A percentile compares a stretch with the other conserved stretches of the same genome.
These are phyloP conservation scores for Macroventuria anomochaeta DNA, from an alignment of 2,329 filamentous ascomycete species.

Conservation along the genomic window DNA sequence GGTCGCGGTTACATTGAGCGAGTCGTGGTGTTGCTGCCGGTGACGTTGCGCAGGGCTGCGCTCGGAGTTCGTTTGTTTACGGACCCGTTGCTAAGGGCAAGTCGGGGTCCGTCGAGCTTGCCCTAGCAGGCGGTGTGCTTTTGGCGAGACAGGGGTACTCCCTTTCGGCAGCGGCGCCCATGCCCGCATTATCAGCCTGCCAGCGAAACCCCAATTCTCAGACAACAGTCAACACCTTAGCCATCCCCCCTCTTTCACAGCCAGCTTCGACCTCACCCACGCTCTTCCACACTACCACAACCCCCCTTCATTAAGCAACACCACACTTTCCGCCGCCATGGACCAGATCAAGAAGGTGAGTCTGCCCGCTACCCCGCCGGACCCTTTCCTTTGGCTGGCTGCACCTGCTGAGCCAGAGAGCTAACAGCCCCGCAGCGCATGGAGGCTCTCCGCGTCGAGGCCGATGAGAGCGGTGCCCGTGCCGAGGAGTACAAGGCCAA, in stretches of 20 bases:
- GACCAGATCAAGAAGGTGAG: constrained; percentile 90
- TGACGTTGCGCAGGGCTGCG: constrained; percentile 15
- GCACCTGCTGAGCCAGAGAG: not conserved
- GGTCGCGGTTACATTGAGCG: constrained; percentile 42
- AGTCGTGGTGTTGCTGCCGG: constrained; percentile 23
- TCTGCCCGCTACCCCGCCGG: constrained; percentile 50
- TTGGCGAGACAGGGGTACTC: constrained; percentile 24
- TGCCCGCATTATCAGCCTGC: constrained; percentile 40
- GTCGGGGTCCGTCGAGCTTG: constrained; percentile 2
- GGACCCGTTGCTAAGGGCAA: constrained; percentile 35
- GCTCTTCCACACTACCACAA: constrained; percentile 2
- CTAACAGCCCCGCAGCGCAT: constrained; percentile 72
- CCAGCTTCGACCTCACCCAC: constrained; percentile 14
- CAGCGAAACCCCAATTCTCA: constrained; percentile 24
- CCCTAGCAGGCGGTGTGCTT: constrained; percentile 13
- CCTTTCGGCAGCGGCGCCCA: constrained; percentile 28
- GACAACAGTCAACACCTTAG: constrained; percentile 28
- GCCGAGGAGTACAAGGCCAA: constrained; percentile 86
- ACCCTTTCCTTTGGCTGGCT: constrained; percentile 24
- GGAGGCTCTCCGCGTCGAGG: constrained; percentile 91
- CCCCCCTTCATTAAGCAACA: constrained; percentile 6
- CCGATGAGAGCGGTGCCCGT: constrained; percentile 81
- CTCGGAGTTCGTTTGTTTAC: constrained; percentile 36
- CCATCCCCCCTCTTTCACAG: constrained; percentile 16
- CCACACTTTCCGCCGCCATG: constrained; percentile 59